A percentile compares a stretch with the other conserved stretches of the same genome.
Evolutionary conservation across 2,329 filamentous ascomycete species (phyloP).

Genomic region (Cercospora berteroae): DNA sequence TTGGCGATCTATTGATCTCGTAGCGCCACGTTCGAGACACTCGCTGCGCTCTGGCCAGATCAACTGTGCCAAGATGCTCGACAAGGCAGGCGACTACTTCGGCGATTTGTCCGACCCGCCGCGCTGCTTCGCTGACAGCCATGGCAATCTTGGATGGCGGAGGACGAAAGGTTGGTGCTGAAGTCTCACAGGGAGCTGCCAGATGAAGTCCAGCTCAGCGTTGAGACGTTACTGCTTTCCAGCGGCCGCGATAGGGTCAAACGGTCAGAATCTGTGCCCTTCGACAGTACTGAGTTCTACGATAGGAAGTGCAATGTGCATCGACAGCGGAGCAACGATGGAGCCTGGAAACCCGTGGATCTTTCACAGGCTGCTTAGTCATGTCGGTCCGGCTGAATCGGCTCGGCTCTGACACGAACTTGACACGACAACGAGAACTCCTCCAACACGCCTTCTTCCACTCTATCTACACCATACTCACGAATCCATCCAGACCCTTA

Average conservation of each 20-base stretch:
- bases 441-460: not conserved
- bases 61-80: not conserved
- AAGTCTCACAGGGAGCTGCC: not conserved
- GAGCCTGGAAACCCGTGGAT: too few relatives aligned
- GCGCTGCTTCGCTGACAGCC: not conserved
- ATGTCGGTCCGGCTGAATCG: not conserved
- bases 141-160: not conserved
- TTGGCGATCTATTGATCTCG: slow-evolving; percentile 1
- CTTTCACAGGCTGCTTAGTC: not conserved
- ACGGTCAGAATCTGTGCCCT: not conserved
- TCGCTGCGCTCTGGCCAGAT: slow-evolving; percentile 4
- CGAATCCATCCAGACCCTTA: not conserved
- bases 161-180: not conserved
- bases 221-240: not conserved
- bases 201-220: not conserved
- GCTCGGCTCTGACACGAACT: not conserved
- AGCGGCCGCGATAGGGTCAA: not conserved
- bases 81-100: slow-evolving; percentile 1
- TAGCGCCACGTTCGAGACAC: slow-evolving; percentile 5
- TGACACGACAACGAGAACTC: not conserved
- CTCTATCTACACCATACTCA: not conserved
- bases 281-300: not conserved
- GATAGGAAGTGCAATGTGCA: not conserved
- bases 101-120: not conserved
- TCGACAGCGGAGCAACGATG: not conserved